phyloP scores from a whole-genome alignment of 108 stramenopile species.

The Stephanodiscus minutulus region DNA sequence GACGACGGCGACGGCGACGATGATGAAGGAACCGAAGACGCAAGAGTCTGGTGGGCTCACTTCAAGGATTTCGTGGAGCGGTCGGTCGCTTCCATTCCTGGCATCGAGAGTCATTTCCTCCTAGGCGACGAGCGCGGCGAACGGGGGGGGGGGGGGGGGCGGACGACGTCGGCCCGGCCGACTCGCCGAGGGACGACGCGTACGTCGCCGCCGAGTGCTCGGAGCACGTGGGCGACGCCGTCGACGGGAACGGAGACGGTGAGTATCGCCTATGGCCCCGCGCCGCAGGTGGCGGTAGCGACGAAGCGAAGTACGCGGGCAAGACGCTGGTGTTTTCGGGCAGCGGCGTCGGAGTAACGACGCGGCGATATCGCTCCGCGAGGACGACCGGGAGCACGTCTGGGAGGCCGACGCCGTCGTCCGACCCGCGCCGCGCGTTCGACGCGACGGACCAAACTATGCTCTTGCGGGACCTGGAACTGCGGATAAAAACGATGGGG shows the following conservation, averaged over 20 bases:
- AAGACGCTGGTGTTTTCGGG: constrained; percentile 49
- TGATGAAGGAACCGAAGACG: neutral
- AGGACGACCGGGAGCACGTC: neutral
- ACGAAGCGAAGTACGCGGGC: constrained; percentile 2
- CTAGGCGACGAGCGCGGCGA: neutral
- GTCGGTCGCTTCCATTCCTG: constrained; percentile 15
- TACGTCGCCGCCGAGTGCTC: neutral
- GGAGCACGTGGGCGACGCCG: constrained; percentile 12
- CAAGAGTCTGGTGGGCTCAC: constrained; percentile 33
- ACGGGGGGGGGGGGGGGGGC: neutral
- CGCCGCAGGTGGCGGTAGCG: neutral
- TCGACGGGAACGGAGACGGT: neutral
- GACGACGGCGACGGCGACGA: too few relatives aligned
- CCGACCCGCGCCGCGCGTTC: constrained; percentile 4
- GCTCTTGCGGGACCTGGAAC: constrained; percentile 40
- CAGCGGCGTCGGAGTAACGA: constrained; percentile 24
- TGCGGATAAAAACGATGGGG: constrained; percentile 29
- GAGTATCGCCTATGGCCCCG: neutral
- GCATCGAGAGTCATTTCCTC: constrained; percentile 21
- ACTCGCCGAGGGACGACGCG: neutral
- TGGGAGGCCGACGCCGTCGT: too few relatives aligned
- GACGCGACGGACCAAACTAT: constrained; percentile 18
- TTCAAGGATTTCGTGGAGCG: constrained; percentile 38
- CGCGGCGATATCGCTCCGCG: neutral
- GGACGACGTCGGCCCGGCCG: neutral